These are phyloP conservation scores for Amphicarpaea edgeworthii DNA, from an alignment of 306 rosid species.

Conservation along the genomic window DNA sequence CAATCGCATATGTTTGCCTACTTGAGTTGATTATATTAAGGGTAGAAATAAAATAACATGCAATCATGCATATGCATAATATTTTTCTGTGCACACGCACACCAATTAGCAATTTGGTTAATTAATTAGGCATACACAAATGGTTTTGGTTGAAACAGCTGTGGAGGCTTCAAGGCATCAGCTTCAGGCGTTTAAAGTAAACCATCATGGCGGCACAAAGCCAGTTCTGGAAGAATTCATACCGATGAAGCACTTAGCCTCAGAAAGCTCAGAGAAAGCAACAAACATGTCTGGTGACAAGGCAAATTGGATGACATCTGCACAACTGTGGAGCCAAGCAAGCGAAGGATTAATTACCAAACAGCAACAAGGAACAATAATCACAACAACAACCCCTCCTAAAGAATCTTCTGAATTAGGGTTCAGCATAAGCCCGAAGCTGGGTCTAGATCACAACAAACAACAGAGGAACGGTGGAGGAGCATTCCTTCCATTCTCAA, in stretches of 20 bases:
- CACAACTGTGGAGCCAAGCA: constrained; percentile 97
- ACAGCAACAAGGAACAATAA: constrained; percentile 54
- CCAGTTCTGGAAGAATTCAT: constrained; percentile 95
- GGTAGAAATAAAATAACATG: constrained; percentile 21
- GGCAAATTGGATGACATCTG: constrained; percentile 98
- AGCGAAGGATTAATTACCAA: constrained; percentile 67
- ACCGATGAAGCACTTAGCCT: constrained; percentile 71
- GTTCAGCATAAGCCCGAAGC: constrained; percentile 71
- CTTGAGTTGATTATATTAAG: constrained; percentile 6
- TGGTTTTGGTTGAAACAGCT: constrained; percentile 55
- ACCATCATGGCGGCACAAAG: constrained; percentile 65
- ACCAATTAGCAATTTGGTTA: not conserved
- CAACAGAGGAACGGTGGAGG: constrained; percentile 75
- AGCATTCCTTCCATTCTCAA: constrained; percentile 91
- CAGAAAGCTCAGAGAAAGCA: constrained; percentile 67
- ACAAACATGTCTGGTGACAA: constrained; percentile 72
- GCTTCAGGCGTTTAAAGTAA: constrained; percentile 67
- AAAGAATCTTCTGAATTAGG: constrained; percentile 59
- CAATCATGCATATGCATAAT: not conserved
- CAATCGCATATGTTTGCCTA: constrained; percentile 26
- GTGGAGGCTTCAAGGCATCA: constrained; percentile 91
- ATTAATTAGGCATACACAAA: not conserved
- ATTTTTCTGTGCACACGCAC: not conserved
- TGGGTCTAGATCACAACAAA: constrained; percentile 61
- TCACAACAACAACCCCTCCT: constrained; percentile 43